phyloP scores from a whole-genome alignment of 2,329 filamentous ascomycete genomes.

The Didymellaceae sp. region DNA sequence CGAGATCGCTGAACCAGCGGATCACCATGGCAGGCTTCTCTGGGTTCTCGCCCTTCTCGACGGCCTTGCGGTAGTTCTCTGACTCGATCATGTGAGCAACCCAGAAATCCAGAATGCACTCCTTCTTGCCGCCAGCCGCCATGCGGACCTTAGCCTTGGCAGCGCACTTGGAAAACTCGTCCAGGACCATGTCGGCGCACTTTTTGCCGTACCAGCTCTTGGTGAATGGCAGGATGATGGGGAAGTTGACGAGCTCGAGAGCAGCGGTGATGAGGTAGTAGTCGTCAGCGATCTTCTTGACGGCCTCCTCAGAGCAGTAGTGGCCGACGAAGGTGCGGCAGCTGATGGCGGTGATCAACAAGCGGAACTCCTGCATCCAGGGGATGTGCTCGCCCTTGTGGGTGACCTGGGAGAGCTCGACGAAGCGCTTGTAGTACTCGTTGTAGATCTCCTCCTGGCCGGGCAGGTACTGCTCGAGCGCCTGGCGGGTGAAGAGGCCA shows the following conservation, averaged over 20 bases:
- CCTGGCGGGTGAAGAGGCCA: constrained; percentile 88
- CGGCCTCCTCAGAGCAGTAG: constrained; percentile 87
- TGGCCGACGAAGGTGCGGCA: constrained; percentile 97
- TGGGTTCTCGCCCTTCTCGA: constrained; percentile 70
- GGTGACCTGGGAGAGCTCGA: constrained; percentile 73
- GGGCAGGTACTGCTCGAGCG: constrained; percentile 86
- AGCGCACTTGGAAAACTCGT: constrained; percentile 88
- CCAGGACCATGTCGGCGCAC: constrained; percentile 88
- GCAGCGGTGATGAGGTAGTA: constrained; percentile 97
- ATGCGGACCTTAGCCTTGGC: constrained; percentile 93
- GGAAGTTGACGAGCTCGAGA: constrained; percentile 86
- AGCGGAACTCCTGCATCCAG: constrained; percentile 92
- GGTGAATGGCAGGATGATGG: constrained; percentile 92
- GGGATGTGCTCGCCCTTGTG: constrained; percentile 75
- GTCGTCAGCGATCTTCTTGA: constrained; percentile 94
- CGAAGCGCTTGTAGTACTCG: constrained; percentile 80
- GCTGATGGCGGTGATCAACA: constrained; percentile 92
- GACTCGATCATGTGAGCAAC: constrained; percentile 81
- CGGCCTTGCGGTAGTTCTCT: constrained; percentile 77
- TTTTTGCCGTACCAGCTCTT: constrained; percentile 98
- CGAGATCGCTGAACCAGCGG: constrained; percentile 85
- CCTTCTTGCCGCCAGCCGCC: constrained; percentile 82
- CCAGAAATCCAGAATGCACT: constrained; percentile 97
- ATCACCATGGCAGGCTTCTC: constrained; percentile 83
- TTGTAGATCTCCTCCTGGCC: constrained; percentile 93